Evolutionary conservation across 805 yeast genomes (phyloP).

Genomic region (Wickerhamiella cacticola): DNA sequence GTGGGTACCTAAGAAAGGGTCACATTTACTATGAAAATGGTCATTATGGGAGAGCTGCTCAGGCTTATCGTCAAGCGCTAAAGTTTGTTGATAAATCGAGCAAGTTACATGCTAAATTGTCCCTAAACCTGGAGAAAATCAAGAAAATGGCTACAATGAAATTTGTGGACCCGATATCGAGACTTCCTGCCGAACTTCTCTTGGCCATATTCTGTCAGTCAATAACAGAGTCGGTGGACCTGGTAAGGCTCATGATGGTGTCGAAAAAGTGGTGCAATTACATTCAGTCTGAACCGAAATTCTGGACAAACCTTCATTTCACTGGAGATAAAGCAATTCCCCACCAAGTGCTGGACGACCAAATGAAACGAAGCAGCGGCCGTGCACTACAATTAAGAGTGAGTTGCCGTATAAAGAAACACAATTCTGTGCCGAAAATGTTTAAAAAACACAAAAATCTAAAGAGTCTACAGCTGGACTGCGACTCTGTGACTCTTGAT

Average conservation of each 20-base stretch:
- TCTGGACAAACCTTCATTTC: conserved; percentile 1
- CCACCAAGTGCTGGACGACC: neutral
- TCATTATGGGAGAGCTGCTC: neutral
- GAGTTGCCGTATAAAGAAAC: neutral
- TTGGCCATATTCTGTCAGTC: neutral
- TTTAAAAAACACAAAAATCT: neutral
- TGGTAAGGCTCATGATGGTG: neutral
- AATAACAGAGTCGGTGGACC: neutral
- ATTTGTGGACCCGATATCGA: neutral
- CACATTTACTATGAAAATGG: neutral
- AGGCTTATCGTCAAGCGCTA: conserved; percentile 1
- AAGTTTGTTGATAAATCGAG: neutral
- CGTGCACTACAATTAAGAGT: neutral
- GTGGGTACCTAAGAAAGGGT: conserved; percentile 6
- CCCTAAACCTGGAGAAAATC: neutral
- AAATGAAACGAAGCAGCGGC: neutral
- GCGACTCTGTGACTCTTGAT: neutral
- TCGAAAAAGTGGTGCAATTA: conserved; percentile 1
- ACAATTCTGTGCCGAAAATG: neutral
- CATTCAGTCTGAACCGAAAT: conserved; percentile 3
- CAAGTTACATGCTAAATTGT: neutral
- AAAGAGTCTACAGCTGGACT: neutral
- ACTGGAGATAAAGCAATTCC: neutral
- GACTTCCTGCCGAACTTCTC: conserved; percentile 4
- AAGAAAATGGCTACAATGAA: neutral